Evolutionary conservation across 169 alveolate species (phyloP).

Genomic region (Eimeria maxima): DNA sequence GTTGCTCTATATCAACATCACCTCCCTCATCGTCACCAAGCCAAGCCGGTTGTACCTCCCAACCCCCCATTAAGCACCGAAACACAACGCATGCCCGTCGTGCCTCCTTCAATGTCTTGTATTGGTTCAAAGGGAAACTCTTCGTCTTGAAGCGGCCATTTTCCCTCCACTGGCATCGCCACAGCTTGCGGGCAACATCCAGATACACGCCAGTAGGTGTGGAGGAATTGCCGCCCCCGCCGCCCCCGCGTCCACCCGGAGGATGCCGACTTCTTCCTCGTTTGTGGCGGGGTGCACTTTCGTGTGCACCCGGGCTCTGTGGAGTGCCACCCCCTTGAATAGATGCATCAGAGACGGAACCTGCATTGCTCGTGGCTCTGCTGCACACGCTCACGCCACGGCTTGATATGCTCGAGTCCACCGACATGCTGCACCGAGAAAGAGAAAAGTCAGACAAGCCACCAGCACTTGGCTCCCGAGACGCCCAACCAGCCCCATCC

Average conservation of each 20-base stretch:
- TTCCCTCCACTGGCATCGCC: conserved; percentile 96
- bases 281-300: conserved; percentile 73
- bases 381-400: conserved; percentile 75
- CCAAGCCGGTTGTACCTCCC: conserved; percentile 93
- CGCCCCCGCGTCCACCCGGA: conserved; percentile 51
- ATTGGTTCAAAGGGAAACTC: conserved; percentile 92
- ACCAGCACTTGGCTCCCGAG: conserved; percentile 73
- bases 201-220: conserved; percentile 94
- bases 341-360: conserved; percentile 62
- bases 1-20: conserved; percentile 31
- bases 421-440: conserved; percentile 76
- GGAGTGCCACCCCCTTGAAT: conserved; percentile 69
- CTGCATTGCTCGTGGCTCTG: conserved; percentile 78
- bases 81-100: conserved; percentile 91
- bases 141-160: conserved; percentile 93
- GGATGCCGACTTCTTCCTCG: conserved; percentile 68
- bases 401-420: conserved; percentile 65
- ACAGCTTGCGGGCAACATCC: conserved; percentile 92
- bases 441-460: conserved; percentile 60
- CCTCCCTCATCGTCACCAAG: conserved; percentile 83
- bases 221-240: conserved; percentile 81
- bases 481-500: conserved; percentile 69
- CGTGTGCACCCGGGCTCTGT: conserved; percentile 66
- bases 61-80: conserved; percentile 93
- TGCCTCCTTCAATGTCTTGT: conserved; percentile 92